Conservation (phyloP, 2,329 filamentous ascomycete species). For the Fusarium liriodendri region DNA sequence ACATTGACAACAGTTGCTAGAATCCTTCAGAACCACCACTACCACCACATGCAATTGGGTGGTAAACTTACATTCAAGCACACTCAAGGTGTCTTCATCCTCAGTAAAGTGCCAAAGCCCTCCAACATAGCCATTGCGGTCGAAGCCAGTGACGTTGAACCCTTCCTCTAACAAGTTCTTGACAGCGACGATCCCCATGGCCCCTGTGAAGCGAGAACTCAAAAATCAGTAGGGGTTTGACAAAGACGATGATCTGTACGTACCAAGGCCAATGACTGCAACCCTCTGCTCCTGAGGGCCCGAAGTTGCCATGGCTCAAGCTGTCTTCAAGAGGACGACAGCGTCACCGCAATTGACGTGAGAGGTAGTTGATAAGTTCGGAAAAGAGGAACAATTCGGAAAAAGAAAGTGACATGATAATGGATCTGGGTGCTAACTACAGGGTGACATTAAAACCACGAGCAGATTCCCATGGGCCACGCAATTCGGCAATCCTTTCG, state of each 20-base stretch:
- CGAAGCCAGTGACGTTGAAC: conserved; percentile 57
- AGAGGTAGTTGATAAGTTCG: background rate
- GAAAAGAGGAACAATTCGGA: background rate
- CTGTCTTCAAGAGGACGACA: background rate
- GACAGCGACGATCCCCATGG: conserved; percentile 52
- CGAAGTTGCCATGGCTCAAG: conserved; percentile 4
- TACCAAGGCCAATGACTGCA: conserved; percentile 30
- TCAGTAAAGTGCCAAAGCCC: conserved; percentile 57
- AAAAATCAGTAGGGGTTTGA: background rate
- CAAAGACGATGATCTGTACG: background rate
- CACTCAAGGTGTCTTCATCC: conserved; percentile 48
- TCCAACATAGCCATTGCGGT: conserved; percentile 53
- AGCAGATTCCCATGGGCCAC: background rate
- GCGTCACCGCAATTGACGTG: background rate
- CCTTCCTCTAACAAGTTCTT: conserved; percentile 59
- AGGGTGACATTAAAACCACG: background rate
- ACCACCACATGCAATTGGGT: background rate
- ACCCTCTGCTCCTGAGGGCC: conserved; percentile 24
- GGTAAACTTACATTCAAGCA: conserved; percentile 46
- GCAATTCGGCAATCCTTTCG: background rate
- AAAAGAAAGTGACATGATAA: background rate
- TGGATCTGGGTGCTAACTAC: background rate
- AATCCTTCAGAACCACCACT: background rate
- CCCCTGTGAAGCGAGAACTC: conserved; percentile 39
- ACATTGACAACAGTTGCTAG: background rate